These are phyloP conservation scores for Borovskyia barvae DNA, from an alignment of 208 protist genomes.

Conservation along the genomic window DNA sequence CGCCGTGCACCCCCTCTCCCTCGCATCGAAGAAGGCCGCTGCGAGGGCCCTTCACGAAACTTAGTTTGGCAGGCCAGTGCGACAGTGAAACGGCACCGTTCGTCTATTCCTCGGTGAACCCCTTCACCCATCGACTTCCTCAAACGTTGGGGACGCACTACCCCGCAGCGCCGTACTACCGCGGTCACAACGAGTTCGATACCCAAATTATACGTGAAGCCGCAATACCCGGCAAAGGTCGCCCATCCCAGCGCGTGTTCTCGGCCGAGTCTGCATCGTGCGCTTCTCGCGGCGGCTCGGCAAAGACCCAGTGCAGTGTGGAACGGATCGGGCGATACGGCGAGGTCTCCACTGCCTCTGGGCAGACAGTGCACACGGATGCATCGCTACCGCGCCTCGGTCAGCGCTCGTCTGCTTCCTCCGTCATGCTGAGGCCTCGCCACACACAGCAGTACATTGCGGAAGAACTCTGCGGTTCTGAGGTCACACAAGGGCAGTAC, in stretches of 20 bases:
- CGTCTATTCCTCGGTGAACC: constrained; percentile 23
- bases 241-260: not conserved
- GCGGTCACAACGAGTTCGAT: constrained; percentile 19
- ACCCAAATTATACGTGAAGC: constrained; percentile 4
- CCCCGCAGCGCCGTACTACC: constrained; percentile 8
- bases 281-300: not conserved
- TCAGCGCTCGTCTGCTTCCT: not conserved
- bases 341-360: no score
- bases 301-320: no score
- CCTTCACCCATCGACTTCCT: constrained; percentile 9
- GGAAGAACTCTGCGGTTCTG: no score
- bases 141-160: constrained; percentile 11
- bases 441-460: no score
- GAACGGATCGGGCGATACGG: no score
- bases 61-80: not conserved
- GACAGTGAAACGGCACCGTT: not conserved
- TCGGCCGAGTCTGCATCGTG: not conserved
- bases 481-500: no score
- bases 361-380: no score
- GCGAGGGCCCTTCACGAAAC: not conserved
- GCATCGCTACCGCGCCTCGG: not conserved
- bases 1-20: not conserved
- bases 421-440: no score
- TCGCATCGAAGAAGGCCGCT: not conserved
- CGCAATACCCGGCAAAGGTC: no score